Percentiles rank a stretch among this genome's conserved stretches.
These are phyloP conservation scores for Durusdinium trenchii DNA, from an alignment of 73 alveolate genomes.

Conservation along the genomic window DNA sequence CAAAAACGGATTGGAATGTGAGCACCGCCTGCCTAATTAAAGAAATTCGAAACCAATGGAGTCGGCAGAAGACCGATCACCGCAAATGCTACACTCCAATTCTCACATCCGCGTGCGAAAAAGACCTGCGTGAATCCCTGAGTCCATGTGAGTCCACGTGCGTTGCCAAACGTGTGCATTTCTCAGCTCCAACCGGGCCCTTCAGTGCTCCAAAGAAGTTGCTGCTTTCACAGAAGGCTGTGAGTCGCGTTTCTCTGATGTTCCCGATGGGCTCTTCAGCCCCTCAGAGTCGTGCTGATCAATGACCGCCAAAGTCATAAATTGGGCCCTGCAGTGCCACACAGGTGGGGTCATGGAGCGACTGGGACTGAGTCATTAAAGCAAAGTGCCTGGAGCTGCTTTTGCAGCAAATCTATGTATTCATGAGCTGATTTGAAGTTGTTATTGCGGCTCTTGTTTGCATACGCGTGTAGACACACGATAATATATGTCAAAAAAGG, in stretches of 20 bases:
- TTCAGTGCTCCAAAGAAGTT: too few relatives aligned
- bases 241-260: too few relatives aligned
- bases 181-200: background rate
- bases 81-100: too few relatives aligned
- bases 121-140: too few relatives aligned
- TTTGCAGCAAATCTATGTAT: background rate
- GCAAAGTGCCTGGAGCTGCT: background rate
- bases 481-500: too few relatives aligned
- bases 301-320: slow-evolving; percentile 80
- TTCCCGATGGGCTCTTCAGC: too few relatives aligned
- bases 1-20: background rate
- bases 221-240: too few relatives aligned
- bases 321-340: slow-evolving; percentile 29
- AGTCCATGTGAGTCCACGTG: too few relatives aligned
- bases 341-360: background rate
- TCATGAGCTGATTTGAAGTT: background rate
- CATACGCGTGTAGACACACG: too few relatives aligned
- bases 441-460: background rate
- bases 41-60: background rate
- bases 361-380: background rate
- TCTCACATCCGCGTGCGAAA: background rate
- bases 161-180: too few relatives aligned
- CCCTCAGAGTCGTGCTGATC: slow-evolving; percentile 9
- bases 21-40: background rate
- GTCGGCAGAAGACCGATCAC: too few relatives aligned